Evolutionary conservation across 179 eudicot genomes (phyloP).

Genomic region (Beta macrorhiza): DNA sequence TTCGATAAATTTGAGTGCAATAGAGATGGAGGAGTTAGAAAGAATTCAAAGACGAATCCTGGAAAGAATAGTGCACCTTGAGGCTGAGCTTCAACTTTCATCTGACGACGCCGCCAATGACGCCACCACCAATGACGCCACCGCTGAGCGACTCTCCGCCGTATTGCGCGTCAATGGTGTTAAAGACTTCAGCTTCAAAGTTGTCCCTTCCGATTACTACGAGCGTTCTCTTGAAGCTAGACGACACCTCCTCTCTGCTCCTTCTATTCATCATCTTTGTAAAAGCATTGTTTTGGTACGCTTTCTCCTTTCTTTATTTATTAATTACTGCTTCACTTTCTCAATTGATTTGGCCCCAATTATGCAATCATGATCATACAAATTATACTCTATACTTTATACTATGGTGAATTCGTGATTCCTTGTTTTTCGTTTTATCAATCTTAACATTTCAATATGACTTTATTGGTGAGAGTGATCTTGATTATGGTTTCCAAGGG

Average conservation of each 20-base stretch:
- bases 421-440: too few species aligned
- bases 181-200: constrained; percentile 60
- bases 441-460: too few species aligned
- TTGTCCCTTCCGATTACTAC: constrained; percentile 71
- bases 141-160: constrained; percentile 64
- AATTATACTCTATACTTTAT: too few species aligned
- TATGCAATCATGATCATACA: too few species aligned
- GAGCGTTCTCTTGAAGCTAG: constrained; percentile 61
- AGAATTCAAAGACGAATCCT: constrained; percentile 49
- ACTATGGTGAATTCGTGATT: too few species aligned
- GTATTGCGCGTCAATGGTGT: constrained; percentile 52
- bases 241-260: constrained; percentile 64
- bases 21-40: constrained; percentile 46
- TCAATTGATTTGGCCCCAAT: not conserved
- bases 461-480: too few species aligned
- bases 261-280: constrained; percentile 87
- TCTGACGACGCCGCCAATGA: constrained; percentile 18
- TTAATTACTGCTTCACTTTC: too few species aligned
- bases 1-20: constrained; percentile 11
- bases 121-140: constrained; percentile 37
- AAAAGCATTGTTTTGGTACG: constrained; percentile 87
- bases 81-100: constrained; percentile 22
- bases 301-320: not conserved
- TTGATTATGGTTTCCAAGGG: too few species aligned
- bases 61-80: constrained; percentile 47